Conservation (phyloP, 2,329 filamentous ascomycete genomes). For the Rutstroemia sp. region DNA sequence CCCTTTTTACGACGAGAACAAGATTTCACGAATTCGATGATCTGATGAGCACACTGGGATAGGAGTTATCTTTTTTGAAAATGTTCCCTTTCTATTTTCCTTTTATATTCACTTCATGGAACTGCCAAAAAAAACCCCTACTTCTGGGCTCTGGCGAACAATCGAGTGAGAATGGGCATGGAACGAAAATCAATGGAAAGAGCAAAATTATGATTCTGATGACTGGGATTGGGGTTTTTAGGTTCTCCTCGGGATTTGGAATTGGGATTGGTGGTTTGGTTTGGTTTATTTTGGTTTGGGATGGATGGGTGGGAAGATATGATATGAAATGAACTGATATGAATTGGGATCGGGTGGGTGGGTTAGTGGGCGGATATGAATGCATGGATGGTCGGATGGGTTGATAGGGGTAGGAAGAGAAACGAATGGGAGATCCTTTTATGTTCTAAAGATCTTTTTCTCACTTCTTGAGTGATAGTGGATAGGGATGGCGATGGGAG, state of each 20-base stretch:
- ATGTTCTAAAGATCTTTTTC: no score
- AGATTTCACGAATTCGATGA: background rate
- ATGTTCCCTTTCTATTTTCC: no score
- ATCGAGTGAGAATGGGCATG: no score
- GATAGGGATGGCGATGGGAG: background rate
- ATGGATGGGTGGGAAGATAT: background rate
- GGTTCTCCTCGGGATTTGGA: background rate
- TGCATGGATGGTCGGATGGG: no score
- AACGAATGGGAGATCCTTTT: no score
- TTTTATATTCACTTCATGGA: no score
- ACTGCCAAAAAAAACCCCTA: background rate
- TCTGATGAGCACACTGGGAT: constrained; percentile 3
- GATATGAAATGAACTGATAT: background rate
- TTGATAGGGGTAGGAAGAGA: no score
- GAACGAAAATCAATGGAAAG: no score
- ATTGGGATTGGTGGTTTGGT: background rate
- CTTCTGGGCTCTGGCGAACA: background rate
- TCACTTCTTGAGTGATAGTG: background rate
- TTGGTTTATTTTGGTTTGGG: no score
- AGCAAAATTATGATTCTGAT: no score
- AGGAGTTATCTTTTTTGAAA: background rate
- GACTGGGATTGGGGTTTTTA: no score
- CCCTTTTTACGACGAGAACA: background rate
- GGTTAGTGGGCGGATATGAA: no score
- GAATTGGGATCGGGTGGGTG: background rate